Base-by-base conservation (phyloP, 1,284 basidiomycete genomes). In the Gomphus bonarii region DNA sequence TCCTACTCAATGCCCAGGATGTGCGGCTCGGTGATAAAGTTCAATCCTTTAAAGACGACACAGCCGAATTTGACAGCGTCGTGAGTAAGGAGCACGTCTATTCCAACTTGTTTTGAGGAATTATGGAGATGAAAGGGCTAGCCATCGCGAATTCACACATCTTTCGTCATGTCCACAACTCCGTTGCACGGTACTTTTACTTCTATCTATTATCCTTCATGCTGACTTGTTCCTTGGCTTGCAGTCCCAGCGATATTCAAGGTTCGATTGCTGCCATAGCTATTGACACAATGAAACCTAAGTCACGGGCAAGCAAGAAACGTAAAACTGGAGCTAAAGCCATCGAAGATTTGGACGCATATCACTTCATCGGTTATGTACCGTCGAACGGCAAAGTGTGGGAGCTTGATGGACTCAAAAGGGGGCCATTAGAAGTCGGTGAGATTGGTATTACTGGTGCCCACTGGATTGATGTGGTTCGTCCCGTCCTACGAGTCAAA, bases 361-460 rank as follows among this genome's bases (percentile, higher is more conserved):
- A 76, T 66, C 81, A 84, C 64, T 84, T 81, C 69, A 81, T 82
- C 58, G 80, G 78, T 11, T 84, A 82, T 62, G 78, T 82, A 28
- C 80, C 81, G 5, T 75, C 75, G 0, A 69, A 75, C 60, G 80
- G 79, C 3, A 80, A 81, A 61, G 80, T 83, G 10, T 84, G 80
- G 80, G 81, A 84, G 65, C 74, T 84, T 52, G 69, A 73, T 58
- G 71, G 72, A 7, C 62, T 72, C 40, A 78, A 76, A 60, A 72
- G 73, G 3, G 80, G 78, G 0, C 80, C 81, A 2, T 67, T 84
- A 5, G 80, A 82, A 64, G 80, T 83, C 28, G 81, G 80, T 31
- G 80, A 80, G 63, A 64, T 81, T 35, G 53, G 44, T 16, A 38
- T 47, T 60, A 14, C 42, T 60, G 18, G 48, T 38, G 9, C 54